phyloP scores from a whole-genome alignment of 805 yeast species.

The Metschnikowia dekortorum region DNA sequence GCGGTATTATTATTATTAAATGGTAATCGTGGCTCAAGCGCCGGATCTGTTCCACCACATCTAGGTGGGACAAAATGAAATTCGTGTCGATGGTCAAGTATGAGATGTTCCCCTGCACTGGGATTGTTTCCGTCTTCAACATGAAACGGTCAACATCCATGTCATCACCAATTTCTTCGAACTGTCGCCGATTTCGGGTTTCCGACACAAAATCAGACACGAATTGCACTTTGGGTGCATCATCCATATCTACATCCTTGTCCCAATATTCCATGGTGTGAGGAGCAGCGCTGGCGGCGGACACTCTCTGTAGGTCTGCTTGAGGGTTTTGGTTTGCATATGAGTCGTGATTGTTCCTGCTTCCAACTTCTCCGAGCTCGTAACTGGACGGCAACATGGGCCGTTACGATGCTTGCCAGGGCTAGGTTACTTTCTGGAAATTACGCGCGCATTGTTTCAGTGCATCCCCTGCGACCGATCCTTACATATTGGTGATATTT shows the following conservation, averaged over 20 bases:
- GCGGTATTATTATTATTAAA: constrained; percentile 62
- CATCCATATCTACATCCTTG: constrained; percentile 36
- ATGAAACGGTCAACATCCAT: constrained; percentile 16
- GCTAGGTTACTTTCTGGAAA: neutral
- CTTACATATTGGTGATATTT: no score
- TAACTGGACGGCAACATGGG: neutral
- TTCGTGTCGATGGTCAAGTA: constrained; percentile 77
- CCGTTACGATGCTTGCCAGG: neutral
- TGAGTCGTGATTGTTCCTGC: neutral
- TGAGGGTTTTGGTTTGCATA: neutral
- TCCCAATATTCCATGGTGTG: neutral
- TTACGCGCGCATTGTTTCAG: no score
- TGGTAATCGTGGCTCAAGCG: constrained; percentile 36
- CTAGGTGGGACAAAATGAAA: constrained; percentile 66
- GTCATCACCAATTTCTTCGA: constrained; percentile 7
- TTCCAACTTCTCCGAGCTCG: neutral
- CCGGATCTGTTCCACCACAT: constrained; percentile 51
- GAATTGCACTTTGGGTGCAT: constrained; percentile 38
- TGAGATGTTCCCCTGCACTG: constrained; percentile 24
- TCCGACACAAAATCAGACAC: constrained; percentile 38
- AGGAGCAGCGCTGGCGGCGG: no score
- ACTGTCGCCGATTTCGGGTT: constrained; percentile 7
- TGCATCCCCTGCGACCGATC: no score
- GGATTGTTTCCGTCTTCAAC: constrained; percentile 10
- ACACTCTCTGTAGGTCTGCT: neutral